Evolutionary conservation across 192 early-diverging fungal species (phyloP), one percentile per base, ranked within the genome.

Genomic region (Paraglomus occultum): DNA sequence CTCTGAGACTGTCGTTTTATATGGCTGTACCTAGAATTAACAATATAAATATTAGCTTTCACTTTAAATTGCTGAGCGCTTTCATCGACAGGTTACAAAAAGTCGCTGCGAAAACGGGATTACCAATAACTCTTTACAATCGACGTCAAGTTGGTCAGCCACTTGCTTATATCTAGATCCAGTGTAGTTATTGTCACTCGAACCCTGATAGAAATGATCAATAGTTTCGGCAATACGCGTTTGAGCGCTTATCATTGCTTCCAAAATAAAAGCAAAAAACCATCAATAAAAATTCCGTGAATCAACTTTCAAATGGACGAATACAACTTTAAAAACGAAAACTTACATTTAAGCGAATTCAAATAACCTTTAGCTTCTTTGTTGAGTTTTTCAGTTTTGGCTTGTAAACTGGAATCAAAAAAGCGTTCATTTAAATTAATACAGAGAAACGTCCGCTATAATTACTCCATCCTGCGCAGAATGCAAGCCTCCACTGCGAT

Each of bases 311-410:
- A 48, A 46, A 68, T 39, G 20, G 14, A 63, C 22, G 22, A 4
- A 22, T 59, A 11, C 57, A 54, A 18, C 14, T 14, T 20, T 12
- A 5, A 17, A 4, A 15, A 31, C 18, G 20, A 49, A 17, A 0
- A 60, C 69, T 31, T 77, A 90, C 91, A 85, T 75, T 90, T 64
- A 46, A 99, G 81, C 42, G 93, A 87, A 71, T 93, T 88, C 43
- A 95, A 83, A 74, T 97, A 97, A 51, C 92, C 92, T 74, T 95
- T 96, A 10, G 97, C 87, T 74, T 99, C 95, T 68, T 91, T 92
- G 71, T 94, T 85, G 2, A 97, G 79, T 44, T 85, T 89, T 71
- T 95, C 90, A 0, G 89, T 82, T 54, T 94, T 95, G 39, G 75
- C 71, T 77, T 99, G 93, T 40, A 95, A 83, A 48, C 92, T 95